These are phyloP conservation scores for Fusarium sp. DNA, from an alignment of 2,329 filamentous ascomycete genomes.

Conservation along the genomic window DNA sequence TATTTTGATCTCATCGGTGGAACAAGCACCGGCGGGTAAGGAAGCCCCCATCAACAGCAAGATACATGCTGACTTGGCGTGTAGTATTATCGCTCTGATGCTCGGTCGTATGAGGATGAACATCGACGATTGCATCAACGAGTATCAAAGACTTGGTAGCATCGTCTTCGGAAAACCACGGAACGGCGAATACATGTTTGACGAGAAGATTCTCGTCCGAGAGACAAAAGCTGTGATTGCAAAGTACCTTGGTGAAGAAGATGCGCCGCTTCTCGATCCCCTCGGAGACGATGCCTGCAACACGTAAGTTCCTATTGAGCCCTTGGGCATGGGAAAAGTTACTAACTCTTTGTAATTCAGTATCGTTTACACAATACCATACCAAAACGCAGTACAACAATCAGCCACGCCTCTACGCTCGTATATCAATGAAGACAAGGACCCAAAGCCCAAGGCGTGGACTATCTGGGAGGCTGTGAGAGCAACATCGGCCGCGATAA, in stretches of 20 bases:
- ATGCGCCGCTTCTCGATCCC: not conserved
- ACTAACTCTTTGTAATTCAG: not conserved
- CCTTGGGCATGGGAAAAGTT: too few species aligned
- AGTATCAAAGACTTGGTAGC: not conserved
- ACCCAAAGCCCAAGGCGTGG: not conserved
- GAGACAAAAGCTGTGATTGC: not conserved
- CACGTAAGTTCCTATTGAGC: not conserved
- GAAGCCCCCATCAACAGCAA: not conserved
- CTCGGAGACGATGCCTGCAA: not conserved
- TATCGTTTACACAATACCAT: not conserved
- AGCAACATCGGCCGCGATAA: not conserved
- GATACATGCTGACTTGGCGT: not conserved
- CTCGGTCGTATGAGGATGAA: not conserved
- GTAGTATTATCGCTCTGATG: not conserved
- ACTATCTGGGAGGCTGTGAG: not conserved
- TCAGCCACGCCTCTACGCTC: not conserved
- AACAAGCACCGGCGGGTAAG: not conserved
- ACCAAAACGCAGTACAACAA: not conserved
- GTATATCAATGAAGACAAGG: not conserved
- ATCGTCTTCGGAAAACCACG: not conserved
- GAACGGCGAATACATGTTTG: not conserved
- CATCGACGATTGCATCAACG: not conserved
- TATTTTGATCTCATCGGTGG: not conserved
- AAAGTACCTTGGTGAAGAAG: not conserved
- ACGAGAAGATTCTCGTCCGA: not conserved